A percentile compares a stretch with the other conserved stretches of the same genome.
Conservation (phyloP, 106 monocot genomes). For the Chionographis japonica region DNA sequence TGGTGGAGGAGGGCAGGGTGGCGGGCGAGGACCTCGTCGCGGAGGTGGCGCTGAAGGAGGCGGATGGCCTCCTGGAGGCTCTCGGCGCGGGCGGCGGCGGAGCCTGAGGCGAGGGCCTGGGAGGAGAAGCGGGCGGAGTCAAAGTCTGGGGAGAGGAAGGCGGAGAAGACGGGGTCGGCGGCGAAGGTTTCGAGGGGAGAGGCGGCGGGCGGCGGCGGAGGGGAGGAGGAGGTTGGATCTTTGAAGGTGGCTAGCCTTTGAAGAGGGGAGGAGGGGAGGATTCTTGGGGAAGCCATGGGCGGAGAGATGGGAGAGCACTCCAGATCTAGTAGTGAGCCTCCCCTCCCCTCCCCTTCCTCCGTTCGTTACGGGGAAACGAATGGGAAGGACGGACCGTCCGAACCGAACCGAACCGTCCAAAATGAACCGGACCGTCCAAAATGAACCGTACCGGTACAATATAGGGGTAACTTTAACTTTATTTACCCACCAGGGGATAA, state of each 20-base stretch:
- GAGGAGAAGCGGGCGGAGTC: slow-evolving; percentile 80
- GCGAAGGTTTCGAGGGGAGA: slow-evolving; percentile 71
- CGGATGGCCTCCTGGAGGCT: slow-evolving; percentile 73
- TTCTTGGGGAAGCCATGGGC: slow-evolving; percentile 36
- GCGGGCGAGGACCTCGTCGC: slow-evolving; percentile 67
- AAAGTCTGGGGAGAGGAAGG: slow-evolving; percentile 84
- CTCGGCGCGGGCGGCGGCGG: slow-evolving; percentile 80
- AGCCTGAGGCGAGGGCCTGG: slow-evolving; percentile 68
- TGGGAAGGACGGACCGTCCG: too few relatives aligned
- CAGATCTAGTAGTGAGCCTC: too few relatives aligned
- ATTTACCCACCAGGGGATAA: too few relatives aligned
- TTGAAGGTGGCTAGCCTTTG: slow-evolving; percentile 22
- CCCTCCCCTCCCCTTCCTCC: too few relatives aligned
- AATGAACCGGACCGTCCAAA: too few relatives aligned
- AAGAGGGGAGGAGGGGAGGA: slow-evolving; percentile 56
- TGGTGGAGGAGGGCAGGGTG: slow-evolving; percentile 62
- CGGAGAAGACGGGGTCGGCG: slow-evolving; percentile 81
- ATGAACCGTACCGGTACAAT: too few relatives aligned
- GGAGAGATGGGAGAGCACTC: too few relatives aligned
- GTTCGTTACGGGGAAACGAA: too few relatives aligned
- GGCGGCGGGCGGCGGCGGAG: neutral
- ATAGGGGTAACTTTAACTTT: too few relatives aligned
- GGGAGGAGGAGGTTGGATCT: neutral
- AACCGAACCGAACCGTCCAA: too few relatives aligned
- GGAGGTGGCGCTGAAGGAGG: slow-evolving; percentile 61